Conservation (phyloP, 768 basidiomycete genomes). For the Hygrophoropsis aurantiaca region DNA sequence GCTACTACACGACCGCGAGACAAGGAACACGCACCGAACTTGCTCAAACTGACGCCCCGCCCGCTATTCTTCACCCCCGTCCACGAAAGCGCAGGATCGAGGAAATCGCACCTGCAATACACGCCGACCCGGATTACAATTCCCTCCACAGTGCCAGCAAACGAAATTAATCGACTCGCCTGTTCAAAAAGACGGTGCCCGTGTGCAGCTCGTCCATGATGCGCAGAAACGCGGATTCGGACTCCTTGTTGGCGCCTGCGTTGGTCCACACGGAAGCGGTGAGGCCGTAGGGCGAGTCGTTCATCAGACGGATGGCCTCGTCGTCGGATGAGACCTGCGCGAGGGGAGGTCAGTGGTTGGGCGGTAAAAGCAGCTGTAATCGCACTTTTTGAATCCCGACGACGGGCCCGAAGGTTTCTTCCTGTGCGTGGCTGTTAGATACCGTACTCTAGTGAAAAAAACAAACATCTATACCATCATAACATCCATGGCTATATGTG, state of each 20-base stretch:
- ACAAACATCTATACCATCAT: conserved; percentile 64
- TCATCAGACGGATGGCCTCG: conserved; percentile 90
- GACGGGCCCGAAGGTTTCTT: conserved; percentile 92
- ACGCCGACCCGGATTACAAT: no score
- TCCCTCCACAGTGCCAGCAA: not conserved
- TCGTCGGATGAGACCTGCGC: conserved; percentile 75
- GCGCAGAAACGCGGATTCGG: conserved; percentile 63
- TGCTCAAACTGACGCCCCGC: conserved; percentile 85
- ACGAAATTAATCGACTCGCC: conserved; percentile 40
- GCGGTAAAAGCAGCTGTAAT: not conserved
- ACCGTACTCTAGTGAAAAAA: no score
- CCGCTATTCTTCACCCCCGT: conserved; percentile 94
- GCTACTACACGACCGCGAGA: not conserved
- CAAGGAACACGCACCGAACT: conserved; percentile 65
- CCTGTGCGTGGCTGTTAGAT: conserved; percentile 36
- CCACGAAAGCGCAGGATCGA: conserved; percentile 95
- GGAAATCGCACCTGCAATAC: conserved; percentile 74
- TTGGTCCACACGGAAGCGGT: conserved; percentile 96
- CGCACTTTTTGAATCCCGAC: conserved; percentile 89
- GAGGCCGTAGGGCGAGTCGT: conserved; percentile 93
- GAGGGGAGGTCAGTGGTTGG: not conserved
- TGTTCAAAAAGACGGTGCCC: conserved; percentile 93
- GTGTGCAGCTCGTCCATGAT: conserved; percentile 69
- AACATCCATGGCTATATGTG: conserved; percentile 74
- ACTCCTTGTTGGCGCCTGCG: conserved; percentile 54